Evolutionary conservation across 768 basidiomycete species (phyloP).

Genomic region (Pleurotus eryngii): DNA sequence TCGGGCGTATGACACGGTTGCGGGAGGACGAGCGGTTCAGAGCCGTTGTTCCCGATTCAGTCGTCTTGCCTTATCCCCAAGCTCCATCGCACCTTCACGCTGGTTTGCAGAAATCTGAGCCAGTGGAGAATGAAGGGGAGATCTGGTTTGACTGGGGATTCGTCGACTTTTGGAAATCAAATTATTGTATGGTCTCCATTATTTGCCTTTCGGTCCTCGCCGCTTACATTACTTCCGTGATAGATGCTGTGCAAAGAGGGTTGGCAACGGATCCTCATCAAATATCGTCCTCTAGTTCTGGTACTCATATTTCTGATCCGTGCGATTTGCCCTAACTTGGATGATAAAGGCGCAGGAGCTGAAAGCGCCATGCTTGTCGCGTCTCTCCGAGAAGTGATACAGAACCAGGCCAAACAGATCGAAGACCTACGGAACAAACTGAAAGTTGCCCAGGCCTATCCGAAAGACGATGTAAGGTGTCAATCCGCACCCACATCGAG

Average conservation of each 20-base stretch:
- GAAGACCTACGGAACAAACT: slow-evolving; percentile 63
- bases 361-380: slow-evolving; percentile 81
- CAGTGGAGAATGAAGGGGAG: slow-evolving; percentile 63
- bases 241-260: slow-evolving; percentile 77
- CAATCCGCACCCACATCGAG: no score
- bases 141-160: slow-evolving; percentile 99
- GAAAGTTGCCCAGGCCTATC: slow-evolving; percentile 32
- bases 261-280: slow-evolving; percentile 68
- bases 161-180: slow-evolving; percentile 98
- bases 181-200: slow-evolving; percentile 67
- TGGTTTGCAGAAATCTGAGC: slow-evolving; percentile 29
- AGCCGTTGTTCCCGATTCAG: slow-evolving; percentile 78
- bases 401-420: slow-evolving; percentile 78
- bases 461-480: slow-evolving; percentile 35
- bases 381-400: slow-evolving; percentile 81
- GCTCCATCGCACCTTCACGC: slow-evolving; percentile 29
- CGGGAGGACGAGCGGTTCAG: slow-evolving; percentile 94
- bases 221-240: slow-evolving; percentile 2
- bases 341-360: slow-evolving; percentile 53
- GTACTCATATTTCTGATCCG: slow-evolving; percentile 32
- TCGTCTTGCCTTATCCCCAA: slow-evolving; percentile 57
- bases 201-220: not conserved
- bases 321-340: slow-evolving; percentile 7
- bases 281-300: slow-evolving; percentile 49
- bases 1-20: slow-evolving; percentile 81